phyloP scores from a whole-genome alignment of 495 filamentous ascomycete genomes.

The Aspergillus asperescens region DNA sequence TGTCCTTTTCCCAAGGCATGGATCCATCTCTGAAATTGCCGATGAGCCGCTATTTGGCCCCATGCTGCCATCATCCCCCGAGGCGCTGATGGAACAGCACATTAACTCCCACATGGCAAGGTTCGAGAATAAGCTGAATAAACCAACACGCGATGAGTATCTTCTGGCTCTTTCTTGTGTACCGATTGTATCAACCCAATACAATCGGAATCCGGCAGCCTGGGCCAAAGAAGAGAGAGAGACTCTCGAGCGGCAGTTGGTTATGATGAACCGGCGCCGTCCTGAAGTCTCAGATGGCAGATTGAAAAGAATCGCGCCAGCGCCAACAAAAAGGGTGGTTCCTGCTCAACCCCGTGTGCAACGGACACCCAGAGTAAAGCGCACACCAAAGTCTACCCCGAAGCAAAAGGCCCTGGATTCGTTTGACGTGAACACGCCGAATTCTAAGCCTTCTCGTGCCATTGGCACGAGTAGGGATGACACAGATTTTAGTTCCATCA shows the following conservation, averaged over 20 bases:
- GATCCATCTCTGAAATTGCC: slow-evolving; percentile 37
- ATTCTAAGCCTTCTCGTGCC: slow-evolving; percentile 36
- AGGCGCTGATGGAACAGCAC: slow-evolving; percentile 59
- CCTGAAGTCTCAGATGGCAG: slow-evolving; percentile 26
- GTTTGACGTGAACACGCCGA: slow-evolving; percentile 36
- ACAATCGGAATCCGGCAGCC: slow-evolving; percentile 50
- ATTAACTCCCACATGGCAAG: slow-evolving; percentile 56
- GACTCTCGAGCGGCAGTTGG: slow-evolving; percentile 48
- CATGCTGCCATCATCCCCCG: slow-evolving; percentile 39
- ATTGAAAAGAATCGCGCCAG: slow-evolving; percentile 47
- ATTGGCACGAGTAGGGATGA: slow-evolving; percentile 69
- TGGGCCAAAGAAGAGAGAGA: slow-evolving; percentile 62
- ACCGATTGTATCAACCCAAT: slow-evolving; percentile 56
- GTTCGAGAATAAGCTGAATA: slow-evolving; percentile 52
- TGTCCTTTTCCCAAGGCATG: slow-evolving; percentile 53
- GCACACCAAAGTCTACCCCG: slow-evolving; percentile 44
- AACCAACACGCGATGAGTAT: slow-evolving; percentile 67
- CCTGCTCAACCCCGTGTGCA: slow-evolving; percentile 28
- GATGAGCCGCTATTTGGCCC: slow-evolving; percentile 54
- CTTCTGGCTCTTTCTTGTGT: slow-evolving; percentile 60
- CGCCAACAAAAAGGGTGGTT: slow-evolving; percentile 32
- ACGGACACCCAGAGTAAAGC: slow-evolving; percentile 38
- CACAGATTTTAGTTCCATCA: slow-evolving; percentile 73
- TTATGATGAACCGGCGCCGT: slow-evolving; percentile 41
- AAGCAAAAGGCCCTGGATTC: slow-evolving; percentile 43